phyloP scores from a whole-genome alignment of 2,329 filamentous ascomycete genomes.

The Diaporthe sp. region DNA sequence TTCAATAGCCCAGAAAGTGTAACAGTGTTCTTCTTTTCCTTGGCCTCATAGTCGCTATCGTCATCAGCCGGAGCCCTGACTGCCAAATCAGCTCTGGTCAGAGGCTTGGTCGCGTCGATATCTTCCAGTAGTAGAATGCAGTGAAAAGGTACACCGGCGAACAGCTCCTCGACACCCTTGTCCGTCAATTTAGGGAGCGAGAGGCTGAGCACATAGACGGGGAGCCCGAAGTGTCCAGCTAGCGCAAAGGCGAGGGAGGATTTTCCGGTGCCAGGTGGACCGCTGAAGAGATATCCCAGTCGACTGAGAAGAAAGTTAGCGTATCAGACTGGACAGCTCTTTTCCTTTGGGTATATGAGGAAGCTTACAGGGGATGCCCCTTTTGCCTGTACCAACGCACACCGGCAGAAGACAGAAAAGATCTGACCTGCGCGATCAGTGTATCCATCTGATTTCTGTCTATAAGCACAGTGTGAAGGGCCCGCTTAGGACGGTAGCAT shows the following conservation, averaged over 20 bases:
- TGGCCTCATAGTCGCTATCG: background rate
- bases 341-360: too few species aligned
- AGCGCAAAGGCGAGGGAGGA: slow-evolving; percentile 34
- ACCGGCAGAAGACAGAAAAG: slow-evolving; percentile 23
- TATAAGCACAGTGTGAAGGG: slow-evolving; percentile 27
- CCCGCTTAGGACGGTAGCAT: background rate
- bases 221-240: slow-evolving; percentile 32
- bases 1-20: slow-evolving; percentile 37
- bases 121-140: slow-evolving; percentile 35
- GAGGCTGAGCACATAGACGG: slow-evolving; percentile 26
- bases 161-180: slow-evolving; percentile 16
- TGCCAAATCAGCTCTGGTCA: background rate
- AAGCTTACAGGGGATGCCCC: slow-evolving; percentile 25
- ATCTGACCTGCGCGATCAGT: slow-evolving; percentile 23
- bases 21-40: background rate
- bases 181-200: slow-evolving; percentile 11
- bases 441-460: slow-evolving; percentile 19
- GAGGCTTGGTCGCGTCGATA: slow-evolving; percentile 29
- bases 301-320: background rate
- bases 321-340: too few species aligned
- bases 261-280: slow-evolving; percentile 36
- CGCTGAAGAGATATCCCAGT: slow-evolving; percentile 37
- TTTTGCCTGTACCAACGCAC: slow-evolving; percentile 32
- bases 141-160: slow-evolving; percentile 12
- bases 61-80: background rate